Percentiles rank a stretch among this genome's conserved stretches.
phyloP scores from a whole-genome alignment of 1,284 basidiomycete species.

The Marasmius sp. region DNA sequence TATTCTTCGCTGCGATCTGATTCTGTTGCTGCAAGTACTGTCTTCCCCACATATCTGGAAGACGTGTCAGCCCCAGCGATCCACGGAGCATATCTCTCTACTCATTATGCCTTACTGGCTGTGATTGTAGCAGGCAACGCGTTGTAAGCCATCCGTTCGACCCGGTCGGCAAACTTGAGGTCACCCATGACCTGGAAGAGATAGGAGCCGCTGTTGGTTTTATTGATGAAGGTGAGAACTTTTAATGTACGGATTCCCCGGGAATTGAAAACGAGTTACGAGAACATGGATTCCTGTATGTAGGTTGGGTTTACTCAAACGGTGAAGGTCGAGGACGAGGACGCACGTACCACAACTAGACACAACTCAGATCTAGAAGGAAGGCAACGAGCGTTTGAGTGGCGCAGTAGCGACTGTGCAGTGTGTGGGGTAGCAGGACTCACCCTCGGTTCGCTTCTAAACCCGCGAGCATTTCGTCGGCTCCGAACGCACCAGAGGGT shows the following conservation, averaged over 20 bases:
- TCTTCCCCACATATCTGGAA: slow-evolving; percentile 55
- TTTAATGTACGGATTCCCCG: not conserved
- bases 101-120: slow-evolving; percentile 45
- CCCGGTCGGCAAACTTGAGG: slow-evolving; percentile 54
- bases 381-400: not conserved
- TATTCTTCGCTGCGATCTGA: slow-evolving; percentile 56
- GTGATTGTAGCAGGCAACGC: slow-evolving; percentile 55
- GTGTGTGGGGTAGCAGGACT: slow-evolving; percentile 17
- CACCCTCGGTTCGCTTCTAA: slow-evolving; percentile 53
- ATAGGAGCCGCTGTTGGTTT: slow-evolving; percentile 51
- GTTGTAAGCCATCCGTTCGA: slow-evolving; percentile 59
- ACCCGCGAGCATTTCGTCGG: slow-evolving; percentile 59
- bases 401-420: slow-evolving; percentile 21
- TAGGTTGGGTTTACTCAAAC: not conserved
- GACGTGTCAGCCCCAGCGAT: not conserved
- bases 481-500: slow-evolving; percentile 56
- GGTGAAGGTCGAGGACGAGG: not conserved
- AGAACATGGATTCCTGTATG: slow-evolving; percentile 58
- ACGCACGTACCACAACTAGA: slow-evolving; percentile 51
- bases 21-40: slow-evolving; percentile 63
- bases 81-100: too few species aligned
- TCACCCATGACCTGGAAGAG: slow-evolving; percentile 59
- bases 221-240: not conserved
- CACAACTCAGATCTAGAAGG: slow-evolving; percentile 55
- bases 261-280: slow-evolving; percentile 33